A percentile compares a stretch with the other conserved stretches of the same genome.
Conservation (phyloP, 192 early-diverging fungal species). For the Phlyctochytrium bullatum region DNA sequence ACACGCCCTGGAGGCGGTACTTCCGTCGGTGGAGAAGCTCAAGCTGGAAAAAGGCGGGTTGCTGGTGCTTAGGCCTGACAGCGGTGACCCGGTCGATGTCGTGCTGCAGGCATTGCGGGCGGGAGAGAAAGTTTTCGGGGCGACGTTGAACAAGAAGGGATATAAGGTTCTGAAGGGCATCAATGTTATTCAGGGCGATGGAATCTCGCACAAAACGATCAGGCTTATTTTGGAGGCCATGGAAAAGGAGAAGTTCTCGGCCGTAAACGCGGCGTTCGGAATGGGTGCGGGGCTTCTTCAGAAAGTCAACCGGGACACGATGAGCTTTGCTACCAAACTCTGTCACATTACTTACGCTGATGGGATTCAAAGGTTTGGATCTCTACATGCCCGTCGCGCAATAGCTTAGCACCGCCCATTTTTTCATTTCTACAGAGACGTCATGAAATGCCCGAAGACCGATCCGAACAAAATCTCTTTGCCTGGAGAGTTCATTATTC, state of each 20-base stretch:
- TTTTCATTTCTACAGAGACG: constrained; percentile 53
- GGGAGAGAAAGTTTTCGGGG: constrained; percentile 72
- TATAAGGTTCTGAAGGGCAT: constrained; percentile 71
- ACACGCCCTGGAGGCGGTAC: constrained; percentile 66
- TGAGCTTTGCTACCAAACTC: constrained; percentile 86
- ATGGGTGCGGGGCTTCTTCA: constrained; percentile 87
- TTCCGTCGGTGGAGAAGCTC: constrained; percentile 63
- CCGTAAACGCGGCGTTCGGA: constrained; percentile 74
- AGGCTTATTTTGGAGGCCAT: constrained; percentile 57
- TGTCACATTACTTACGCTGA: constrained; percentile 64
- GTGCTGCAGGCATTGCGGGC: constrained; percentile 73
- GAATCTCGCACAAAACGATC: constrained; percentile 58
- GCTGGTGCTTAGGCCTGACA: constrained; percentile 80
- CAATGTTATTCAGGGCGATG: constrained; percentile 85
- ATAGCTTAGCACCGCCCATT: too few relatives aligned
- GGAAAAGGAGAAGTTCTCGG: constrained; percentile 60
- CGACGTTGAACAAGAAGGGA: constrained; percentile 67
- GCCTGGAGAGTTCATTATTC: constrained; percentile 65
- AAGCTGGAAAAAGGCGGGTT: constrained; percentile 77
- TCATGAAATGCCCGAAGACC: constrained; percentile 85
- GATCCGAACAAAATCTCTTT: constrained; percentile 71
- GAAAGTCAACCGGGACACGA: constrained; percentile 82
- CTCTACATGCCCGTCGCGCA: neutral
- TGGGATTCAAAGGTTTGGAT: constrained; percentile 48
- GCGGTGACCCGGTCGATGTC: constrained; percentile 75